Conservation (phyloP, 768 basidiomycete species). For the Hydnum rufescens region DNA sequence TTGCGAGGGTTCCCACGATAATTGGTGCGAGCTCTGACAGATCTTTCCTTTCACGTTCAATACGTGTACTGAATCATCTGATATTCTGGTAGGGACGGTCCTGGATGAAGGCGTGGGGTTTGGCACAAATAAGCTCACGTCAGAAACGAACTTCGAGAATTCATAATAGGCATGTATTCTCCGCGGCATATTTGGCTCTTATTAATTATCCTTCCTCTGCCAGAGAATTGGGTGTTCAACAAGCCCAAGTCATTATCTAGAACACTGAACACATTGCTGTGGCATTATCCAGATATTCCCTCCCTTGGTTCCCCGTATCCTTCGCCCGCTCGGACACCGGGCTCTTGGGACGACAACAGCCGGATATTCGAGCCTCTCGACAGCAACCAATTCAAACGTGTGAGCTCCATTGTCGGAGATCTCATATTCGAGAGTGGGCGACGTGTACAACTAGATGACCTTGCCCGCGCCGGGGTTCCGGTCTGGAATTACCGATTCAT, state of each 20-base stretch:
- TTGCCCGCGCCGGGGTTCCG: background rate
- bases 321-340: background rate
- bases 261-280: background rate
- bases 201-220: background rate
- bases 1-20: background rate
- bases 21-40: background rate
- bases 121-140: background rate
- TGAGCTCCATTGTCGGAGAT: background rate
- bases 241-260: background rate
- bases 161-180: background rate
- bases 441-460: background rate
- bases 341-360: background rate
- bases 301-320: background rate
- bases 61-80: background rate
- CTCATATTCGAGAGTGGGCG: background rate
- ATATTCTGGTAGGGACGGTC: background rate
- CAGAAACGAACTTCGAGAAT: background rate
- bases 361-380: background rate
- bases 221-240: background rate
- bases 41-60: background rate
- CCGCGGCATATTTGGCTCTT: background rate
- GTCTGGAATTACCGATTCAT: background rate
- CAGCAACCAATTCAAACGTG: background rate
- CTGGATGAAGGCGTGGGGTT: background rate
- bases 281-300: conserved; percentile 1